Evolutionary conservation across 495 filamentous ascomycete species (phyloP), one percentile per base, ranked within the genome.

Genomic region (Neurospora sp.): DNA sequence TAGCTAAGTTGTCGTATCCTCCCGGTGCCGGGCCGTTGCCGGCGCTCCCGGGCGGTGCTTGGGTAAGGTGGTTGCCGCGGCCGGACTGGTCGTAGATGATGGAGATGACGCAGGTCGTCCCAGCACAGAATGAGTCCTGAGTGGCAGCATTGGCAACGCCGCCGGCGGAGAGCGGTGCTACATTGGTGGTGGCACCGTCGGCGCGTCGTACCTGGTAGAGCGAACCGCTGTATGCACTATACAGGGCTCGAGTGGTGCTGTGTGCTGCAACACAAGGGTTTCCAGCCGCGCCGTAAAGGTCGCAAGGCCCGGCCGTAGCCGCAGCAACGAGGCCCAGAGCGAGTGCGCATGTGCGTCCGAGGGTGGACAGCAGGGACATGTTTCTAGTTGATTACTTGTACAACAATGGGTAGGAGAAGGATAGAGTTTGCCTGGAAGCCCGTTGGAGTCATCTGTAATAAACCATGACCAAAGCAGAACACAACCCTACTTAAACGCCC

Each of bases 21-120:
- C 84, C 81, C 40, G 79, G 9, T n/a, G 84, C 86, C 2, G 88
- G 86, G 39, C 88, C 88, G 31, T 69, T 79, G 75, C 86, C 86
- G 11, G 48, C 73, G 66, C 83, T 86, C 21, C 88, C 88, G 19
- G 77, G 73, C 7, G 87, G 87, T 19, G 88, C 88, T 75, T 86
- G 87, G 13, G 84, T 88, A 69, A 89, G 88, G 73, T 89, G 83
- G 73, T 90, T 90, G 4, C 82, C 84, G n/a, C 77, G 77, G 75
- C 86, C 87, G 28, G 87, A 88, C 80, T 90, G 88, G 77, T 90
- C 88, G 76, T 89, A 90, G 69, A 90, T 89, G 72, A 86, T 84
- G 0, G 84, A 84, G 75, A 90, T 90, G 38, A 88, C 80, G 75
- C 88, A 90, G 62, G 86, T 89, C 1, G 88, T 89, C 76, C 77